Evolutionary conservation across 2,329 filamentous ascomycete species (phyloP), one percentile per base, ranked within the genome.

Genomic region (Botrytis sinoallii): DNA sequence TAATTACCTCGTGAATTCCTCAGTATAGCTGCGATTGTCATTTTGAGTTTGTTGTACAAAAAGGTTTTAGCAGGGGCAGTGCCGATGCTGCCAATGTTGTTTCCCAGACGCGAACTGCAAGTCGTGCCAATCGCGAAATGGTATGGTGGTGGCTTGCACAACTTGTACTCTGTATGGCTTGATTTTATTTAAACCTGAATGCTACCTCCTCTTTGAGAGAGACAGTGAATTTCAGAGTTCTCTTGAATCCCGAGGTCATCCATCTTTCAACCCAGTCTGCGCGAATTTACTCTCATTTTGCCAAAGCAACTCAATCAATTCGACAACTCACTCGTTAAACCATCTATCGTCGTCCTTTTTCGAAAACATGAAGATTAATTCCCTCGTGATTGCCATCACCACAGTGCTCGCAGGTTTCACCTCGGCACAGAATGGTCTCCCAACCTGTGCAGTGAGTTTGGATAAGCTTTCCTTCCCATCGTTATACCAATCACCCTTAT

Each of bases 391-490:
- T 74, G 77, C 86, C 78, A 81, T 87, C 76, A 80, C 85, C 75
- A 81, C 89, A 78, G 85, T 87, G 77, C 82, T 89, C 66, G 84
- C 87, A 77, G 85, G 85, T 82, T 82, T 89, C 74, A 85, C 87
- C 76, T 82, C 83, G 75, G 86, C 86, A 57, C 87, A 88, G 79
- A 77, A 79, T 44, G 79, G 78, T 57, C 84, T 88, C 67, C 89
- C 88, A 25, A 74, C 76, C 16, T 91, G 86, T 78, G 88, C 88
- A 76, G 88, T 90, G 84, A 79, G 87, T 85, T 55, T 32, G 46
- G 42, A 42, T 67, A 66, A 66, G 46, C 59, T 55, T 46, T 66
- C 42, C 42, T 35, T 57, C 20, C 25, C 20, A 18, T 46, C 55
- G 25, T 69, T 22, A 14, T 52, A 22, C 42, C n/a, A 60, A 35